Conservation (phyloP, 2,329 filamentous ascomycete species). For the Fusarium annulatum region DNA sequence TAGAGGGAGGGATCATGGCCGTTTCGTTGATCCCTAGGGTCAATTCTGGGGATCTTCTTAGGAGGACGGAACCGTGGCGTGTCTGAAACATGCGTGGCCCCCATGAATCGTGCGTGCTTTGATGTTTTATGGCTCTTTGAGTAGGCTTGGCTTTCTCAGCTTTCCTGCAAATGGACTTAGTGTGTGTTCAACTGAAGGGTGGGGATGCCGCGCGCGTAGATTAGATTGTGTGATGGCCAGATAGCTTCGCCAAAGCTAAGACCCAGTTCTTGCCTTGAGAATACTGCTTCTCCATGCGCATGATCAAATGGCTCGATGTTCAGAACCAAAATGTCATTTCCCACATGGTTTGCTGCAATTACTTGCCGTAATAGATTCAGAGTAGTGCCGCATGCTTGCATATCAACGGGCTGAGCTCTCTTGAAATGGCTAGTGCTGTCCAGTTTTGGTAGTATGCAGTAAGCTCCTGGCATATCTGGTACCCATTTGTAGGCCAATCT, state of each 20-base stretch:
- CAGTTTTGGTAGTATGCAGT: slow-evolving; percentile 1
- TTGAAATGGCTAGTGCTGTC: slow-evolving; percentile 13
- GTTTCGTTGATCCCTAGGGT: slow-evolving; percentile 32
- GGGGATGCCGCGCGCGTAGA: slow-evolving; percentile 38
- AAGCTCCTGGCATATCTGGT: not conserved
- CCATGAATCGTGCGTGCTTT: slow-evolving; percentile 7
- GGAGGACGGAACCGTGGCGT: slow-evolving; percentile 22
- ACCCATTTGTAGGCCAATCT: not conserved
- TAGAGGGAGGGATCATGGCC: slow-evolving; percentile 10
- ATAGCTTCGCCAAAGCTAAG: not conserved
- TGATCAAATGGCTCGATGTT: not conserved
- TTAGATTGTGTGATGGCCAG: slow-evolving; percentile 1
- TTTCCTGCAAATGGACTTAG: slow-evolving; percentile 9
- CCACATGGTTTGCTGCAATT: not conserved
- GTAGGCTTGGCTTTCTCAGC: slow-evolving; percentile 21
- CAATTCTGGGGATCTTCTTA: slow-evolving; percentile 9
- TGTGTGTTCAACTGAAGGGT: slow-evolving; percentile 16
- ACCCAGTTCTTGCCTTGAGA: not conserved
- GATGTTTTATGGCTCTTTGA: slow-evolving; percentile 10
- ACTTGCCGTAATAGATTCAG: not conserved
- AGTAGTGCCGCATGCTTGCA: slow-evolving; percentile 5
- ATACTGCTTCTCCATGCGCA: not conserved
- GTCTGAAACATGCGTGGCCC: slow-evolving; percentile 33
- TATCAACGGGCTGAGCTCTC: slow-evolving; percentile 16
- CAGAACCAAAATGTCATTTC: not conserved